Evolutionary conservation across 1,284 basidiomycete genomes (phyloP).

Genomic region (Blastosporella zonata): DNA sequence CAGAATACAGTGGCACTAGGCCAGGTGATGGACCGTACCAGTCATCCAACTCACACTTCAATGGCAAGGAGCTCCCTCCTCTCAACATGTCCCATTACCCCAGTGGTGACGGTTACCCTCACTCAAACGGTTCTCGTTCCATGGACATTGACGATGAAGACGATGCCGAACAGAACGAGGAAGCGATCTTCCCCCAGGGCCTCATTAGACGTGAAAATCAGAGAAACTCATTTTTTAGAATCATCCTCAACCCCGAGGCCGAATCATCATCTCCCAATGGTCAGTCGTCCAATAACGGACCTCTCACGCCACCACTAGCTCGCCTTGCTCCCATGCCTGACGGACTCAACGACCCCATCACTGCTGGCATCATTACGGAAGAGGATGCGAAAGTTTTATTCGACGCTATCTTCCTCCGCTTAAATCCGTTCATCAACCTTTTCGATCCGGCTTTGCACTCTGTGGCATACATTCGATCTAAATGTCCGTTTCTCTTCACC

Average conservation of each 20-base stretch:
- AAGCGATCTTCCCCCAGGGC: slow-evolving; percentile 67
- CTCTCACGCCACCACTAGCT: slow-evolving; percentile 35
- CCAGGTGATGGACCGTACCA: slow-evolving; percentile 22
- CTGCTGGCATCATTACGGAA: slow-evolving; percentile 64
- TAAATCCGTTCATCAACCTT: slow-evolving; percentile 83
- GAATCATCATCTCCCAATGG: slow-evolving; percentile 37
- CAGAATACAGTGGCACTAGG: slow-evolving; percentile 23
- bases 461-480: slow-evolving; percentile 66
- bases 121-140: slow-evolving; percentile 38
- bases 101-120: slow-evolving; percentile 31
- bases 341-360: slow-evolving; percentile 62
- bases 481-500: slow-evolving; percentile 78
- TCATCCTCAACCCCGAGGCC: slow-evolving; percentile 70
- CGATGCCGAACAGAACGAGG: slow-evolving; percentile 54
- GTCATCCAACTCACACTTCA: slow-evolving; percentile 38
- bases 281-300: slow-evolving; percentile 29
- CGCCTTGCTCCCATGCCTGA: slow-evolving; percentile 29
- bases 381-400: slow-evolving; percentile 66
- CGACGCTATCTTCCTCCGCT: slow-evolving; percentile 71
- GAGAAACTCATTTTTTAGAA: slow-evolving; percentile 74
- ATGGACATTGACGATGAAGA: slow-evolving; percentile 59
- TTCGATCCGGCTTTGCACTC: slow-evolving; percentile 80
- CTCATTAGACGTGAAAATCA: slow-evolving; percentile 68
- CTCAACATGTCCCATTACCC: slow-evolving; percentile 40
- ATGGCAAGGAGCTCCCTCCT: slow-evolving; percentile 45